Conservation (phyloP, 305 asterid species). For the Ilex paraguariensis region DNA sequence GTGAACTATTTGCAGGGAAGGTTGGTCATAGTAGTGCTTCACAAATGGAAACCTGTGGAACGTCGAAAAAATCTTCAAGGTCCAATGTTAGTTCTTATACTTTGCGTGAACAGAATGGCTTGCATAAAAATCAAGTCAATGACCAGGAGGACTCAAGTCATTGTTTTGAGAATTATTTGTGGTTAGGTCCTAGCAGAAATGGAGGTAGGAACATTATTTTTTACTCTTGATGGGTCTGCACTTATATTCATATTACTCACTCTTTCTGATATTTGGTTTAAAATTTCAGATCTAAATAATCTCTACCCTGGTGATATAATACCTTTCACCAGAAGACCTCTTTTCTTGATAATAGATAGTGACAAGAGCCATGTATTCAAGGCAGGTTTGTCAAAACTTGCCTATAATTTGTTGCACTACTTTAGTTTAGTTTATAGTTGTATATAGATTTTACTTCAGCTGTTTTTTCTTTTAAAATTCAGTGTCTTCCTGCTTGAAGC, state of each 20-base stretch:
- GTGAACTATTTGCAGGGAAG: constrained; percentile 41
- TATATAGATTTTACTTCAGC: too few species aligned
- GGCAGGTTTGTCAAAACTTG: constrained; percentile 90
- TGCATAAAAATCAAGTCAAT: constrained; percentile 42
- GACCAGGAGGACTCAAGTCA: constrained; percentile 37
- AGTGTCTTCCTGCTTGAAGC: too few species aligned
- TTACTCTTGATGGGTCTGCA: background rate
- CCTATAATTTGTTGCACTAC: too few species aligned
- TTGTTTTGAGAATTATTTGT: constrained; percentile 43
- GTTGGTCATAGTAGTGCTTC: constrained; percentile 40
- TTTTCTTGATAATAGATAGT: constrained; percentile 85
- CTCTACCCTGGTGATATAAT: constrained; percentile 91
- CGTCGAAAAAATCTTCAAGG: constrained; percentile 41
- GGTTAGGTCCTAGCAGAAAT: constrained; percentile 73
- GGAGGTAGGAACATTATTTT: constrained; percentile 51
- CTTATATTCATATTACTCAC: background rate
- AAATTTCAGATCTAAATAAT: constrained; percentile 60
- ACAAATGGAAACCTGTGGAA: constrained; percentile 43
- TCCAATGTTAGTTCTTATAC: constrained; percentile 31
- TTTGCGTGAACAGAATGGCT: constrained; percentile 43
- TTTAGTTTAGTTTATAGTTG: too few species aligned
- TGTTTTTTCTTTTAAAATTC: too few species aligned
- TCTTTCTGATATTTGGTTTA: constrained; percentile 3
- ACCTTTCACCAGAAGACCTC: constrained; percentile 94
- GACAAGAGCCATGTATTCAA: constrained; percentile 97